Evolutionary conservation across 805 yeast genomes (phyloP), one percentile per base, ranked within the genome.

Genomic region (Brettanomyces bruxellensis): DNA sequence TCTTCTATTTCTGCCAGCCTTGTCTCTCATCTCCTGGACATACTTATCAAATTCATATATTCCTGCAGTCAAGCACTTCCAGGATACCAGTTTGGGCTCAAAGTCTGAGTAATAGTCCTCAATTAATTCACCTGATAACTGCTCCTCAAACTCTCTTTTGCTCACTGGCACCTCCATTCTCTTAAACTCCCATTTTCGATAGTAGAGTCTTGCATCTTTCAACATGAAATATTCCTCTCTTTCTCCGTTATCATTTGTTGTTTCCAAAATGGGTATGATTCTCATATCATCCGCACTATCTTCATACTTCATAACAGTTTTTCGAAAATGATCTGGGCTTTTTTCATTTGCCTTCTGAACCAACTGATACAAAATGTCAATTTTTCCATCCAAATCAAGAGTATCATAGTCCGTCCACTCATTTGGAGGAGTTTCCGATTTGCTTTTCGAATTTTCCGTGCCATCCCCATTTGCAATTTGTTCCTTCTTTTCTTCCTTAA

Each of bases 191-290:
- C 64, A 41, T 11, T 54, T 61, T 44, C 68, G 55, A 45, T 65
- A 68, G 58, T 79, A 80, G 44, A 81, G 60, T 49, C 84, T 69
- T 34, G 73, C 69, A 51, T 74, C 76, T 49, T 78, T 78, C 49
- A 77, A 66, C 8, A 79, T 58, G 32, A 62, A 51, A 51, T 62
- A 65, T 46, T 65, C 66, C 14, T 54, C 56, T 32, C 45, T 49
- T 6, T 23, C 28, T 7, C 40, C 43, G 7, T 36, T 18, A 14
- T 51, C 51, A 14, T 55, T 51, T 23, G 40, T 18, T 8, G 48
- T 39, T 42, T 53, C 53, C 39, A 38, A 55, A 8, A 60, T 45
- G 6, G 65, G 58, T 13, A 41, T 47, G 3, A 53, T 45, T 41
- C 62, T 54, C 8, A 55, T 30, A 23, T 51, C 40, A 7, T 42